Conservation (phyloP, 148 eudicot genomes). For the Nepenthes gracilis region DNA sequence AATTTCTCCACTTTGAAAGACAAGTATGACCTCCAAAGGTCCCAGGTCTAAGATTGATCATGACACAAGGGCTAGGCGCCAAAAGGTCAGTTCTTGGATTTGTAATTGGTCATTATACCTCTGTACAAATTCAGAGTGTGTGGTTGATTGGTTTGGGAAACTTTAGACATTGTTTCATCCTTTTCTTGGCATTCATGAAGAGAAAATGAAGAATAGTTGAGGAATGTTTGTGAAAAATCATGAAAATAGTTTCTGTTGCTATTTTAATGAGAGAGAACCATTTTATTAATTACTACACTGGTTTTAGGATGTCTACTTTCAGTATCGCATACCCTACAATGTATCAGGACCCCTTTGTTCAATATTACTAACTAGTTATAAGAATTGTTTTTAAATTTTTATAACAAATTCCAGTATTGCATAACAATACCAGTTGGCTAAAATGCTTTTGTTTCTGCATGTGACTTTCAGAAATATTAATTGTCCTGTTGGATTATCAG, state of each 20-base stretch:
- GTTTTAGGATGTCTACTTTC: too few species aligned
- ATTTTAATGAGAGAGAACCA: too few species aligned
- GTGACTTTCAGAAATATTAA: too few species aligned
- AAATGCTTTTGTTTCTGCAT: neutral
- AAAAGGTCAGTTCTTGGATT: conserved; percentile 40
- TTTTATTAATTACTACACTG: too few species aligned
- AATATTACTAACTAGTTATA: neutral
- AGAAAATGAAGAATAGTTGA: too few species aligned
- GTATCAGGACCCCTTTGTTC: too few species aligned
- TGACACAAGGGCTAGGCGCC: conserved; percentile 76
- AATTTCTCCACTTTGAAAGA: conserved; percentile 4
- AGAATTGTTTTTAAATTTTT: neutral
- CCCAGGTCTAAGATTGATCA: conserved; percentile 92
- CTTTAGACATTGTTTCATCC: neutral
- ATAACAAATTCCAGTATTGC: neutral
- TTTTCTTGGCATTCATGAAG: neutral
- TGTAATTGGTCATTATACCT: neutral
- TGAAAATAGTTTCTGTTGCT: too few species aligned
- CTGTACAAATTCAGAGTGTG: neutral
- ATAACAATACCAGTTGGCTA: neutral
- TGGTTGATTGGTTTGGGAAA: too few species aligned
- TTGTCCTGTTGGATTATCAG: too few species aligned
- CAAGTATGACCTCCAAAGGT: conserved; percentile 91
- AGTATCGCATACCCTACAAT: too few species aligned
- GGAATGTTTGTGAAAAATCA: too few species aligned